Evolutionary conservation across 2,329 filamentous ascomycete genomes (phyloP).

Genomic region (Alternaria brassicicola): DNA sequence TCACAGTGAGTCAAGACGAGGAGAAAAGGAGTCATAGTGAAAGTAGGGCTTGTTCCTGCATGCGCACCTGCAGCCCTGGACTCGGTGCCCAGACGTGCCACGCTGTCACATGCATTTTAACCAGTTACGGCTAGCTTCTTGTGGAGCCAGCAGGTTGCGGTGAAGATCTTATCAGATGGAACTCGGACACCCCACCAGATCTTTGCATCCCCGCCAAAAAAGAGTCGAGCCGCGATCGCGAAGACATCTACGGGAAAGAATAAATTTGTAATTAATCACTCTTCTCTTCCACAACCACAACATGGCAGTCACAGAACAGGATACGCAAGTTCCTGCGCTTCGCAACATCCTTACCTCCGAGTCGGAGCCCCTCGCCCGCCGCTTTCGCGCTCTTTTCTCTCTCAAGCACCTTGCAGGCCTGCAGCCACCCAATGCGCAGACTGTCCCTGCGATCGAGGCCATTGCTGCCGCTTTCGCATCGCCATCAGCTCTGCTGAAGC

Average conservation of each 20-base stretch:
- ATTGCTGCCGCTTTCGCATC: slow-evolving; percentile 88
- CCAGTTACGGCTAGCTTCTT: not conserved
- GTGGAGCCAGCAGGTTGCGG: not conserved
- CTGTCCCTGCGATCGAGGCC: slow-evolving; percentile 71
- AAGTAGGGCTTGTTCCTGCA: slow-evolving; percentile 11
- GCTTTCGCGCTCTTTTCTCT: slow-evolving; percentile 96
- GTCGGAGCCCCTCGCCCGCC: slow-evolving; percentile 78
- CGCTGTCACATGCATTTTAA: slow-evolving; percentile 14
- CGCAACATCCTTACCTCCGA: slow-evolving; percentile 82
- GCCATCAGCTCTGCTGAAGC: slow-evolving; percentile 88
- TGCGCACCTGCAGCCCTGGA: slow-evolving; percentile 12
- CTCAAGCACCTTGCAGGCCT: slow-evolving; percentile 89
- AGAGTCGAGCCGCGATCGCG: slow-evolving; percentile 26
- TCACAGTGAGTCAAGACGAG: slow-evolving; percentile 19
- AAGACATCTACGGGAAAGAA: not conserved
- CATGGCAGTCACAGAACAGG: slow-evolving; percentile 39
- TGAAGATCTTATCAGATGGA: slow-evolving; percentile 38
- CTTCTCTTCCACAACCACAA: slow-evolving; percentile 4
- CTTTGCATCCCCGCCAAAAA: slow-evolving; percentile 34
- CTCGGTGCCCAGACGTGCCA: slow-evolving; percentile 15
- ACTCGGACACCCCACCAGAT: slow-evolving; percentile 23
- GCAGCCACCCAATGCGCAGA: slow-evolving; percentile 61
- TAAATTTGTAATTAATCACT: not conserved
- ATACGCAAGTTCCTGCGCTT: slow-evolving; percentile 64
- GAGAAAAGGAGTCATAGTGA: slow-evolving; percentile 28